Base-by-base conservation (phyloP, 108 stramenopile genomes). In the Chaetoceros muelleri region DNA sequence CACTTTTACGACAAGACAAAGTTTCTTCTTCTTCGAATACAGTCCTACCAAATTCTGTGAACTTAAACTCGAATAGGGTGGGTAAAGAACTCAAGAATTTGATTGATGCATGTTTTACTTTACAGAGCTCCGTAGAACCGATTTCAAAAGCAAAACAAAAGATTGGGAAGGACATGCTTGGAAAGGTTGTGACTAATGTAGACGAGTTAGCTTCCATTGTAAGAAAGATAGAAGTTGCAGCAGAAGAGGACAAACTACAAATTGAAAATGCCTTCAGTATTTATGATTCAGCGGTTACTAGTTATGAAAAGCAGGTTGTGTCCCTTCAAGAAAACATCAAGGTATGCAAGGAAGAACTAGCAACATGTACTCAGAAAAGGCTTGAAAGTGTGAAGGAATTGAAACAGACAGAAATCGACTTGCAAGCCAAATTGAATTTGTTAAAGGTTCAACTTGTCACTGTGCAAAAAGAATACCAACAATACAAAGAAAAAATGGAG, bases 401-500 rank as follows among this genome's bases (percentile, higher is more conserved):
- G 13, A 40, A 40, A 13, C 5, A 40, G 13, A 13, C 34, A 40
- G 34, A 13, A 40, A 5, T 40, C 13, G 34, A 5, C 5, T 40
- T 40, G 34, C 34, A 40, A 28, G 10, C 25, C 30, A 60, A 25
- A 46, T 22, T 28, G 8, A 18, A 55, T 18, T 18, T 55, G 47
- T 8, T 55, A 0, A 27, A 60, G 30, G 50, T 27, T 1, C 25
- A 64, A 60, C 34, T 71, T 17, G 30, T 44, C 21, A 20, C 44
- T 19, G 17, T 30, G 2, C 48, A 34, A 56, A n/a, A 46, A 50
- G 57, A 71, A 22, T 59, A 71, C 29, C 31, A 55, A 44, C 55
- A 53, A 25, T 56, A 34, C 44, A 51, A 44, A 13, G 61, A 71
- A 51, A 55, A 60, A 30, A 54, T 64, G 57, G 30, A 56, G 3